Base-by-base conservation (phyloP, 2,329 filamentous ascomycete genomes). In the Scolecobasidium constrictum region DNA sequence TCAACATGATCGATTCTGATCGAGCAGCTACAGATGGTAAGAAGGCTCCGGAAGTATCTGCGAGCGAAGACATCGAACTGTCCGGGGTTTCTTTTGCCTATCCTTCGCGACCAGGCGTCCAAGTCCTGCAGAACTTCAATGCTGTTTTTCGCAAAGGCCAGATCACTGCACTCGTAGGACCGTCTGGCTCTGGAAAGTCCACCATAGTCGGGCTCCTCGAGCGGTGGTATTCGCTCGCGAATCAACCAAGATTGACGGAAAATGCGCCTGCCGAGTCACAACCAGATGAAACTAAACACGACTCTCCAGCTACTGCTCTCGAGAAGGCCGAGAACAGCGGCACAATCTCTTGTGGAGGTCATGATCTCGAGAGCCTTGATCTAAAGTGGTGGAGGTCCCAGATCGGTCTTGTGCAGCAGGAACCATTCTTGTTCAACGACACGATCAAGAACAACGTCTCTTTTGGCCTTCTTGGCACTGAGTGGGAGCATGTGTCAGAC, bases 401-500 rank as follows among this genome's bases (percentile, higher is more conserved):
- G 44, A 66, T 71, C 38, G 67, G 61, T 4, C 52, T 63, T 4
- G 61, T 64, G 0, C 60, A 63, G 44, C 61, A 64, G 44, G 61
- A 64, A 38, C 61, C 61, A 3, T 62, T 62, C 42, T 50, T 64
- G 2, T 63, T 64, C 52, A 63, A 63, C 42, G 58, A 60, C 37
- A 61, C 59, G 0, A 50, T 64, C 9, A 60, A 55, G 49, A 59
- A 60, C 40, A 64, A 64, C 35, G 52, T 64, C n/a, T 53, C 54
- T 1, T 60, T 56, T 38, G 61, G 61, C 12, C 53, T 63, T 4
- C 57, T 52, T 37, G 60, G 60, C 4, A 62, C 60, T 5, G 36
- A 50, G 7, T 73, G 72, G 64, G 68, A 77, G 49, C 49, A 71
- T n/a, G 66, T 68, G 17, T 46, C 69, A 1, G 67, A 72, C 18